phyloP scores from a whole-genome alignment of 441 rosid genomes.

The Corymbia calophylla region DNA sequence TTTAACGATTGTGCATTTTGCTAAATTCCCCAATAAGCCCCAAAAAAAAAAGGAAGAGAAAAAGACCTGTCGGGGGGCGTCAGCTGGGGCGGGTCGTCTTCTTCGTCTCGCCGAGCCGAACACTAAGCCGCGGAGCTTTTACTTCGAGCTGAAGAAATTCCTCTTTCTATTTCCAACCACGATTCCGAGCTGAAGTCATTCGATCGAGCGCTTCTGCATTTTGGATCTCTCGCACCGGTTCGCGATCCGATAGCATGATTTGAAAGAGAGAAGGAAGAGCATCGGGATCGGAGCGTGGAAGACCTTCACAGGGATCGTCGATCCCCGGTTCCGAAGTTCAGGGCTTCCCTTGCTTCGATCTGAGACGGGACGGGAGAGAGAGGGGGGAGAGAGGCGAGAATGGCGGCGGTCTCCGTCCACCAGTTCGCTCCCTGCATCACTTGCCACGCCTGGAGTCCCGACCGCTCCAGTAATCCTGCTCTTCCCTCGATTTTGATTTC shows the following conservation, averaged over 20 bases:
- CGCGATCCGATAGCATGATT: not conserved
- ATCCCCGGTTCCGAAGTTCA: not conserved
- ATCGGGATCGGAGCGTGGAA: not conserved
- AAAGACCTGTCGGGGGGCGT: not conserved
- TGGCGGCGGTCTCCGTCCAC: slow-evolving; percentile 72
- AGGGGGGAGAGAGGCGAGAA: slow-evolving; percentile 5
- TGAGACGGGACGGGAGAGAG: not conserved
- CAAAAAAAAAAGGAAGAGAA: not conserved
- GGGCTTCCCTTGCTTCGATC: not conserved
- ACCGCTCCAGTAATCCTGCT: slow-evolving; percentile 50
- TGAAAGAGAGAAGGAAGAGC: not conserved
- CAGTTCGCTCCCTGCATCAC: slow-evolving; percentile 83
- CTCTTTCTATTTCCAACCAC: not conserved
- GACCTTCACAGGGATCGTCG: not conserved
- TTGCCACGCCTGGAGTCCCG: slow-evolving; percentile 98
- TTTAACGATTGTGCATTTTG: not conserved
- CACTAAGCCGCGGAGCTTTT: not conserved
- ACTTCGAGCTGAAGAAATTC: not conserved
- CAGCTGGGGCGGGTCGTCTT: not conserved
- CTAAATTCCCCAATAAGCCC: not conserved
- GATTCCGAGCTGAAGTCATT: not conserved
- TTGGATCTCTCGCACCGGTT: not conserved
- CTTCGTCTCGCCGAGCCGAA: not conserved
- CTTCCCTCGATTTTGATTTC: not conserved
- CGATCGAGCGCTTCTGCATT: not conserved